Evolutionary conservation across 768 basidiomycete species (phyloP), one percentile per base, ranked within the genome.

Genomic region (Chalciporus piperatus): DNA sequence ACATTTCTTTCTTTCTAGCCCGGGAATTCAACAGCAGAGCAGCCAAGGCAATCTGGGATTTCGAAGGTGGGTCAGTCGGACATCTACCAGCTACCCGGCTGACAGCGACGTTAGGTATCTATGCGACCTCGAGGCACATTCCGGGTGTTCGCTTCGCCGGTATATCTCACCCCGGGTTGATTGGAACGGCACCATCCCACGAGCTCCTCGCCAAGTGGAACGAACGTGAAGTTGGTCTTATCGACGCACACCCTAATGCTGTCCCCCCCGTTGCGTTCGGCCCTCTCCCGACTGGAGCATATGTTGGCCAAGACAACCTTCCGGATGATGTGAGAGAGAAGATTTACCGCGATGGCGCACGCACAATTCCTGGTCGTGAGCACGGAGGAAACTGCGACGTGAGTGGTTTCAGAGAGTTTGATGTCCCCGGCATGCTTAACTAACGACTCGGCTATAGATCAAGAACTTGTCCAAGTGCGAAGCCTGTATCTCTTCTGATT

Each of bases 11-110:
- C 19, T 22, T 16, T 32, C 10, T 23, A 84, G 83, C 84, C 4
- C 73, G 72, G 16, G 84, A 89, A 64, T 87, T 87, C 67, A 70
- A 85, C 38, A 85, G 83, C 60, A 79, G 72, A 59, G 87, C 87
- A 1, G 78, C 80, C 48, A 91, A 91, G 62, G 86, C 88, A 5
- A 86, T 91, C 51, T 91, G 88, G 88, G 88, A 89, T 65, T 77
- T 90, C 55, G 74, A 87, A 55, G 84, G 83, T 78, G 58, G 47
- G 59, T 44, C 38, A 9, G 25, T n/a, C 23, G 1, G 17, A 35
- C 41, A 14, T 45, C n/a, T 32, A 14, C 35, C 17, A 32, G 1
- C 14, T 45, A 25, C 17, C 16, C 12, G 30, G 38, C 42, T 30
- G 22, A 60, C 11, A 14, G 22, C 7, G 14, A 10, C 4, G 48